Percentiles rank a stretch among this genome's conserved stretches.
phyloP scores from a whole-genome alignment of 2,329 filamentous ascomycete species.

The Hypoxylon sp. region DNA sequence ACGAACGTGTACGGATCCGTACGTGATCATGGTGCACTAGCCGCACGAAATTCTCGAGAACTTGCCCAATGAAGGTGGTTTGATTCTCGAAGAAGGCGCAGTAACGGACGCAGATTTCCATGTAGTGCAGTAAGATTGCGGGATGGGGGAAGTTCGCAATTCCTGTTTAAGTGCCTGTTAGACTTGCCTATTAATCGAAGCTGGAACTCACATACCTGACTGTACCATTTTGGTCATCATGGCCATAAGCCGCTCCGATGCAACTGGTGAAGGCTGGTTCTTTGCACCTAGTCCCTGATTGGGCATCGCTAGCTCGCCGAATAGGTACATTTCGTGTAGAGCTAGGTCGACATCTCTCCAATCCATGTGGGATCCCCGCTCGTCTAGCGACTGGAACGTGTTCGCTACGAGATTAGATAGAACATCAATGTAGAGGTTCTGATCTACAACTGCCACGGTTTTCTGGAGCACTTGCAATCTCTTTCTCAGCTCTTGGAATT shows the following conservation, averaged over 20 bases:
- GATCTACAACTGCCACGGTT: constrained; percentile 89
- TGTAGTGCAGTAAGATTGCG: constrained; percentile 93
- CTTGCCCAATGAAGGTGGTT: constrained; percentile 81
- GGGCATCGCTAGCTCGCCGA: constrained; percentile 92
- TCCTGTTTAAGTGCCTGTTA: constrained; percentile 61
- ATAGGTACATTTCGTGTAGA: constrained; percentile 93
- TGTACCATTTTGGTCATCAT: constrained; percentile 98
- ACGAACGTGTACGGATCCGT: constrained; percentile 89
- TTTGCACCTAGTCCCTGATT: constrained; percentile 89
- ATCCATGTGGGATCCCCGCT: constrained; percentile 79
- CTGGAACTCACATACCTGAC: constrained; percentile 73
- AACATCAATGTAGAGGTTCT: constrained; percentile 87
- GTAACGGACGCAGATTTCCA: constrained; percentile 98
- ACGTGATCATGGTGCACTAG: constrained; percentile 89
- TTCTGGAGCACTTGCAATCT: constrained; percentile 91
- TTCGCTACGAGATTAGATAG: constrained; percentile 88
- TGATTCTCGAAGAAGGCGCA: constrained; percentile 92
- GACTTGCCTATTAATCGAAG: constrained; percentile 24
- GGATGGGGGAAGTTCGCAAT: constrained; percentile 89
- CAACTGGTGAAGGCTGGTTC: constrained; percentile 81
- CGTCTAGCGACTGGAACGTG: constrained; percentile 84
- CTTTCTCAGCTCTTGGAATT: constrained; percentile 95
- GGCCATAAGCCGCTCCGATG: constrained; percentile 82
- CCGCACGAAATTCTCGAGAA: constrained; percentile 90
- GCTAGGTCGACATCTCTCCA: constrained; percentile 97